phyloP scores from a whole-genome alignment of 2,329 filamentous ascomycete genomes.

The Botrytis aclada region DNA sequence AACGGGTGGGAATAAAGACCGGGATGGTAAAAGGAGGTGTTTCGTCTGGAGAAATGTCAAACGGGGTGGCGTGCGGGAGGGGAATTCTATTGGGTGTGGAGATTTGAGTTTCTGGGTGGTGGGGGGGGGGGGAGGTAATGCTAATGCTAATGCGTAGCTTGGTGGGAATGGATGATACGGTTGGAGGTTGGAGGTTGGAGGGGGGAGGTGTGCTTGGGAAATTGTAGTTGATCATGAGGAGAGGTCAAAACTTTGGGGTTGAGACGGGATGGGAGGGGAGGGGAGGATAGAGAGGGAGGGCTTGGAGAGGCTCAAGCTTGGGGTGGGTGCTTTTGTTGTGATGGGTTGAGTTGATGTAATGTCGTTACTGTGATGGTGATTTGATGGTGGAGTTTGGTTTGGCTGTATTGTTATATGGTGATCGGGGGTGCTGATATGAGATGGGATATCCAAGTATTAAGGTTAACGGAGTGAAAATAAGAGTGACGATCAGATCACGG shows the following conservation, averaged over 20 bases:
- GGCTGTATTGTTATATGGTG: not conserved
- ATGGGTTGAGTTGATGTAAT: not conserved
- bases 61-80: not conserved
- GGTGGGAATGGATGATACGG: not conserved
- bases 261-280: not conserved
- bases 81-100: not conserved
- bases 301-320: not conserved
- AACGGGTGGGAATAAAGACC: not conserved
- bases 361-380: not conserved
- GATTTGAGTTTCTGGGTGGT: constrained; percentile 1
- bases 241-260: not conserved
- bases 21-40: not conserved
- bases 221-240: not conserved
- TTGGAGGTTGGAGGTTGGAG: not conserved
- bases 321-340: not conserved
- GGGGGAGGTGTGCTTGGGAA: no score
- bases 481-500: not conserved
- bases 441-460: not conserved
- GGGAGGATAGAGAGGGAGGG: not conserved
- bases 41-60: constrained; percentile 3
- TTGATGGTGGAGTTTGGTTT: not conserved
- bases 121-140: no score
- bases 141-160: not conserved
- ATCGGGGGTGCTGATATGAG: not conserved
- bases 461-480: not conserved